Percentiles rank a stretch among this genome's conserved stretches.
Conservation (phyloP, 345 rosid genomes). For the Psidium friedrichsthalianum region DNA sequence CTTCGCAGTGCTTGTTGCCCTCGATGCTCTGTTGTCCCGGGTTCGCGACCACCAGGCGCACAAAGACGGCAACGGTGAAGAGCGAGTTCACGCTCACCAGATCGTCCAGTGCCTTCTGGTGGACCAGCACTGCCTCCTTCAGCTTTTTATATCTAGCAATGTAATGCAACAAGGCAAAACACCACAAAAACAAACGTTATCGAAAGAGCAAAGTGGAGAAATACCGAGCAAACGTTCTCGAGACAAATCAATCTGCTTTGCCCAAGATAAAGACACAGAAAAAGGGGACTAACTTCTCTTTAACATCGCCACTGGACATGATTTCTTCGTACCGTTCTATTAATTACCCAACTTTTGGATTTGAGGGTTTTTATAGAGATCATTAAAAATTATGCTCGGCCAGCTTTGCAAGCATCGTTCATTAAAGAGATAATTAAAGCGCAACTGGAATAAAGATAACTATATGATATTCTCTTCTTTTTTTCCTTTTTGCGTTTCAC, state of each 20-base stretch:
- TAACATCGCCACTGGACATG: fast-evolving
- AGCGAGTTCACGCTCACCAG: constrained; percentile 25
- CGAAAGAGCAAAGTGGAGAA: background rate
- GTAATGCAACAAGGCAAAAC: background rate
- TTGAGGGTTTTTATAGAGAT: background rate
- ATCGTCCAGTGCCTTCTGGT: constrained; percentile 19
- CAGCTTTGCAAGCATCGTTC: background rate
- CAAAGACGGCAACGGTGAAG: constrained; percentile 30
- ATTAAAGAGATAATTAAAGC: background rate
- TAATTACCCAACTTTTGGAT: background rate
- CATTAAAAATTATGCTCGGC: background rate
- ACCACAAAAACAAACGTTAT: background rate
- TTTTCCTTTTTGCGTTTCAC: background rate
- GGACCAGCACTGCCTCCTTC: background rate
- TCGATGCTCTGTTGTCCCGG: constrained; percentile 9
- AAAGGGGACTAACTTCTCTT: background rate
- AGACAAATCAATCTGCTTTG: background rate
- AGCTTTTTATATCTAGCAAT: background rate
- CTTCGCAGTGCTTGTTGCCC: constrained; percentile 7
- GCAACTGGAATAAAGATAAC: background rate
- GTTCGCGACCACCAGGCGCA: constrained; percentile 15
- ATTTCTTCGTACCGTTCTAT: background rate
- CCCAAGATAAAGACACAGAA: background rate
- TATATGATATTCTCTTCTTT: background rate
- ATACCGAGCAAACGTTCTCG: background rate